phyloP scores from a whole-genome alignment of 2,329 filamentous ascomycete species.

The Ascochyta rabiei region DNA sequence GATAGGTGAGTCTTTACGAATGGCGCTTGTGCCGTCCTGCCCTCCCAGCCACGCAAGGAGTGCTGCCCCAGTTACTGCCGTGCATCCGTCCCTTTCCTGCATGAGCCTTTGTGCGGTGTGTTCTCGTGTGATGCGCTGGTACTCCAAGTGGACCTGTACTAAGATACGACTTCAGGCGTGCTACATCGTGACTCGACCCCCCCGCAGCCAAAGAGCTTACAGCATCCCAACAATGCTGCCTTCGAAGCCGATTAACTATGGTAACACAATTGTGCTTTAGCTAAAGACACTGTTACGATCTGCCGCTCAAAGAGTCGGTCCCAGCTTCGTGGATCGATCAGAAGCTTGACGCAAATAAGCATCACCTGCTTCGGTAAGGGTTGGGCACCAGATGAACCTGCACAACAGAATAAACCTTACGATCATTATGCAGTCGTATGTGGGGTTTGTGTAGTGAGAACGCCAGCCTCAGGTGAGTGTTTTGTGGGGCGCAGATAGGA shows the following conservation, averaged over 20 bases:
- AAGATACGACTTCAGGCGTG: background rate
- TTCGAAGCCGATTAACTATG: background rate
- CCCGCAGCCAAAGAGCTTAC: background rate
- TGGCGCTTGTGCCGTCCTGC: background rate
- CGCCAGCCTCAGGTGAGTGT: background rate
- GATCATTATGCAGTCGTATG: slow-evolving; percentile 1
- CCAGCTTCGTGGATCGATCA: background rate
- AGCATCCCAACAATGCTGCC: background rate
- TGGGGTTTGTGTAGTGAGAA: background rate
- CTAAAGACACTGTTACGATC: background rate
- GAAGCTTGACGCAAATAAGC: slow-evolving; percentile 24
- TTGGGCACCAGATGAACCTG: background rate
- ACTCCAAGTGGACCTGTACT: background rate
- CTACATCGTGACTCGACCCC: background rate
- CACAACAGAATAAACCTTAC: background rate
- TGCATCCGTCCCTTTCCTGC: background rate
- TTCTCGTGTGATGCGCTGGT: background rate
- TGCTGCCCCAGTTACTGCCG: background rate
- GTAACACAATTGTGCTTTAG: background rate
- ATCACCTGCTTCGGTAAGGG: slow-evolving; percentile 5
- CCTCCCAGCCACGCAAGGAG: background rate
- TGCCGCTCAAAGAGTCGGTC: background rate
- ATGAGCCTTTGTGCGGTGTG: background rate
- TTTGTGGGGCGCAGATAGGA: slow-evolving; percentile 1
- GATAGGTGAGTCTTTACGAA: background rate